Conservation (phyloP, 768 basidiomycete genomes). For the Boletus vinaceobasis region DNA sequence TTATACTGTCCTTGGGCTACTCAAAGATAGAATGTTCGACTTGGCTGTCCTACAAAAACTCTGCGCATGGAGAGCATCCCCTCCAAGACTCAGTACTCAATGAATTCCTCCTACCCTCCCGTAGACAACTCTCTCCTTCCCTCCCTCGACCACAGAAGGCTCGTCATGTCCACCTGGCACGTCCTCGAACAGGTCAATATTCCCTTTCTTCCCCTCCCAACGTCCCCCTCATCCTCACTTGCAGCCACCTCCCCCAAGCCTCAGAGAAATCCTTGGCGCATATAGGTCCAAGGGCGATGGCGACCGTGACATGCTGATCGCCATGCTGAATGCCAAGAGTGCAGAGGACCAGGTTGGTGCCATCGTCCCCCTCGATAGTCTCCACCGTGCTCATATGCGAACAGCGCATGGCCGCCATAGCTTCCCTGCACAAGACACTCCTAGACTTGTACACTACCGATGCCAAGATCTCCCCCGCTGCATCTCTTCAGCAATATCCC, state of each 20-base stretch:
- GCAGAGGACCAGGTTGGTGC: constrained; percentile 84
- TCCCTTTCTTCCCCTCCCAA: neutral
- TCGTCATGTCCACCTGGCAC: constrained; percentile 45
- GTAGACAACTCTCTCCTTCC: constrained; percentile 13
- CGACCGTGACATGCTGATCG: constrained; percentile 86
- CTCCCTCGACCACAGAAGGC: constrained; percentile 27
- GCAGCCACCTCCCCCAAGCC: constrained; percentile 72
- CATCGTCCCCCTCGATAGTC: constrained; percentile 4
- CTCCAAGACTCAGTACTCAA: constrained; percentile 28
- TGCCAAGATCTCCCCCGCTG: constrained; percentile 29
- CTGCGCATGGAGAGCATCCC: constrained; percentile 19
- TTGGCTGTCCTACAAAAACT: constrained; percentile 44
- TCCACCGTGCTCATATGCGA: constrained; percentile 3
- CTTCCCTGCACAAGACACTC: constrained; percentile 66
- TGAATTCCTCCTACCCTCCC: constrained; percentile 25
- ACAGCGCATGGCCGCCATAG: constrained; percentile 69
- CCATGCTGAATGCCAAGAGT: constrained; percentile 88
- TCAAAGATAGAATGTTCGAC: constrained; percentile 47
- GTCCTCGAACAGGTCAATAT: constrained; percentile 43
- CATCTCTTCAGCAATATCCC: constrained; percentile 33
- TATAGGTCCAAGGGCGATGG: constrained; percentile 86
- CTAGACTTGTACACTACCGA: constrained; percentile 51
- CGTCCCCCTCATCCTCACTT: constrained; percentile 1
- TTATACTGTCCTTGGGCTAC: constrained; percentile 32
- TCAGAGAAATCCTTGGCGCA: constrained; percentile 83